Base-by-base conservation (phyloP, 73 alveolate species). In the Durusdinium trenchii region DNA sequence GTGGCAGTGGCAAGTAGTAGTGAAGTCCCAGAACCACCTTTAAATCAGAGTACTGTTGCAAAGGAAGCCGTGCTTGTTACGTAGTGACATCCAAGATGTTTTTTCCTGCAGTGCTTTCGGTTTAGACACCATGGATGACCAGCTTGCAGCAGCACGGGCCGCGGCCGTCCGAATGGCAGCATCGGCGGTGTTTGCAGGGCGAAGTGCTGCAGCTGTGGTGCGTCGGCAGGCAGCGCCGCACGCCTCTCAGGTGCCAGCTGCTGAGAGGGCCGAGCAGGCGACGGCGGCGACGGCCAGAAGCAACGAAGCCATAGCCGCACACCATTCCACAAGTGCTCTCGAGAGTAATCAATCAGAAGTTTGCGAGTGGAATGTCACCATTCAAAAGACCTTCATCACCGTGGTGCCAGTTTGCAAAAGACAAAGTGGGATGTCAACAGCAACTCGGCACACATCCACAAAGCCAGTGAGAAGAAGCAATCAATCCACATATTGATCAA, bases 111-210 rank as follows among this genome's bases (percentile, higher is more conserved):
- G 86, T 54, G 64, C 38, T 79, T 54, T 9, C 64, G 64, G 20
- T 9, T 12, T 54, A 20, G 9, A 20, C 9, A 62, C 89, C 89
- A 43, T 71, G 78, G 51, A 28, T 28, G 95, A 86, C 81, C 86
- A 46, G 86, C 62, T 43, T 38, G 96, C 86, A 35, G 89, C 76
- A 3, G 98, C 98, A 16, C 42, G 42, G 30, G 67, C 52, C 54
- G 98, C 60, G 32, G 98, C 98, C 4, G 98, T 89, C 12, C 73
- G 76, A 45, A 47, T 91, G 87, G 98, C 87, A 16, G 98, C 98
- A 9, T 40, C 94, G 23, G 94, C 76, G n/a, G 90, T 79, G 69
- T 26, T 79, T 26, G 94, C 94, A 7, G 94, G 94, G 30, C 94
- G 94, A 7, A 84, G 78, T 52, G 94, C 94, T 10, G 94, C 94